Percentiles rank a stretch among this genome's conserved stretches.
Evolutionary conservation across 805 yeast genomes (phyloP).

Genomic region (Metschnikowia borealis): DNA sequence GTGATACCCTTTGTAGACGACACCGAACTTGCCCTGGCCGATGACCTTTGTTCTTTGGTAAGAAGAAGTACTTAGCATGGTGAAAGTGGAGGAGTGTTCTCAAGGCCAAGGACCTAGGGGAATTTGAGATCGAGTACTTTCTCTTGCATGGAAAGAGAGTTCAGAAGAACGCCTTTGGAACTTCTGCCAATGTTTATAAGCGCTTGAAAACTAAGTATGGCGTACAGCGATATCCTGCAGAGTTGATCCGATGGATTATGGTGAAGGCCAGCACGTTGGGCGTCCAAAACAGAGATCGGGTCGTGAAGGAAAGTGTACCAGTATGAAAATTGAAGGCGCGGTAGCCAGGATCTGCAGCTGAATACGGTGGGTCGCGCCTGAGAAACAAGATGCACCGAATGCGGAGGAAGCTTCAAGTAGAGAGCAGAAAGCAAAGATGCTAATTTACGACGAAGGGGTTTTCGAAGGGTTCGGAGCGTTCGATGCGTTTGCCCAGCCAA

Average conservation of each 20-base stretch:
- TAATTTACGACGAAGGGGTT: not conserved
- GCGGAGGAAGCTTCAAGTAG: not conserved
- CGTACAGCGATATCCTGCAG: not conserved
- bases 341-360: conserved; percentile 2
- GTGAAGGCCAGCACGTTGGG: not conserved
- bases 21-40: conserved; percentile 96
- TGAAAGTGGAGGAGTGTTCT: not conserved
- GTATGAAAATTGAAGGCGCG: conserved; percentile 3
- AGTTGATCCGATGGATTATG: not conserved
- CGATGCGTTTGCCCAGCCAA: no score
- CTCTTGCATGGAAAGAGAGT: not conserved
- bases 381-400: not conserved
- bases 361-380: conserved; percentile 2
- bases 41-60: conserved; percentile 85
- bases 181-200: not conserved
- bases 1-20: conserved; percentile 84
- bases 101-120: not conserved
- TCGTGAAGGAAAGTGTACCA: not conserved
- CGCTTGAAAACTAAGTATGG: not conserved
- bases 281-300: not conserved
- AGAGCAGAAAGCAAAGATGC: not conserved
- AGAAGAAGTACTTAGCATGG: conserved; percentile 13
- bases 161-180: not conserved
- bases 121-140: not conserved
- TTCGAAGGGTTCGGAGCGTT: no score